Evolutionary conservation across 2,329 filamentous ascomycete species (phyloP), one percentile per base, ranked within the genome.

Genomic region (Bertia moriformis): DNA sequence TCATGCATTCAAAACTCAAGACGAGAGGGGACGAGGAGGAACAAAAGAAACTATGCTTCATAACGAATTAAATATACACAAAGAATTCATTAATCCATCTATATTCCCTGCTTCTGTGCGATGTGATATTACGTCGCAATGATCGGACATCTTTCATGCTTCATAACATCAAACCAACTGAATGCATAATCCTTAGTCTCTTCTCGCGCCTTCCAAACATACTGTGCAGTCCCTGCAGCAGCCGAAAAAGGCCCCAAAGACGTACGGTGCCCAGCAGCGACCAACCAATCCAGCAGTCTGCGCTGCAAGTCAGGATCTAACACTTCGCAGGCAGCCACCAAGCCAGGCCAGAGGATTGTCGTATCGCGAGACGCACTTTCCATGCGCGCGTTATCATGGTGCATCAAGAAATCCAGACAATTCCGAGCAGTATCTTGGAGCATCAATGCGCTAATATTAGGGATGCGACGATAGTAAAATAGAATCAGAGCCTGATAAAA

Each of bases 311-410:
- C n/a, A 7, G 22, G 22, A 27, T 27, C 22, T n/a, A 52, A 45
- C 1, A 58, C 58, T 40, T 62, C 59, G 20, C 56, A 60, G n/a
- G 55, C 59, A 4, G 58, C 59, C 37, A 62, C 56, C 29, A 62
- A 62, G 1, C 50, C 52, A 2, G 59, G 58, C 59, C 59, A 62
- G 3, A 51, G 22, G 7, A 27, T 48, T n/a, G n/a, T n/a, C n/a
- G n/a, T n/a, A n/a, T n/a, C n/a, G n/a, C n/a, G n/a, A 10, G 52
- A 55, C 43, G 3, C 22, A n/a, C 22, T 27, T n/a, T n/a, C n/a
- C n/a, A n/a, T n/a, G n/a, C n/a, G n/a, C n/a, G n/a, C n/a, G n/a
- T n/a, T n/a, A n/a, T n/a, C n/a, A 41, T 42, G 20, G 14, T 40
- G 33, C 4, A 50, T 32, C 12, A 60, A 54, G 1, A 56, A 27